Conservation (phyloP, 495 filamentous ascomycete genomes). For the Penicillium coprophilum region DNA sequence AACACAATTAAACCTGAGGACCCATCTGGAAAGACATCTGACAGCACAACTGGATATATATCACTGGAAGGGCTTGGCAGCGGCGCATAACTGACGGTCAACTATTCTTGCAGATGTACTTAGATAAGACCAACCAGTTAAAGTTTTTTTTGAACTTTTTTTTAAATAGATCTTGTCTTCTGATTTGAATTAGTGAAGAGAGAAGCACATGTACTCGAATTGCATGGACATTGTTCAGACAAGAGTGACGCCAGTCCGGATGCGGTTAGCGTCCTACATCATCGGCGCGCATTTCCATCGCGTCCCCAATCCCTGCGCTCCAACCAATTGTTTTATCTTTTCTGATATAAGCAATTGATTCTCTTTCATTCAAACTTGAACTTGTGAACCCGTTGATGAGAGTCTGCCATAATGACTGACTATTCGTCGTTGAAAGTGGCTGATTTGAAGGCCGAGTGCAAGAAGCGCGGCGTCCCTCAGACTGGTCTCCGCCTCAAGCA, state of each 20-base stretch:
- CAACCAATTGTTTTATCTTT: neutral
- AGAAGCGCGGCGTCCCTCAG: conserved; percentile 50
- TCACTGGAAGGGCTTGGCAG: too few relatives aligned
- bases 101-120: too few relatives aligned
- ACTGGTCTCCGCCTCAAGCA: conserved; percentile 53
- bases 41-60: too few relatives aligned
- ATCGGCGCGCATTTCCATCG: conserved; percentile 32
- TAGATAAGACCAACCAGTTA: neutral
- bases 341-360: neutral
- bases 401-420: conserved; percentile 41
- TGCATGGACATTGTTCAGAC: neutral
- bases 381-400: conserved; percentile 1
- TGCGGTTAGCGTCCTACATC: conserved; percentile 30
- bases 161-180: neutral
- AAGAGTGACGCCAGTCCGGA: conserved; percentile 16
- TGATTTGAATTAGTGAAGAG: neutral
- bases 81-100: too few relatives aligned
- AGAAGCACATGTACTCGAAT: neutral
- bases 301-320: conserved; percentile 27
- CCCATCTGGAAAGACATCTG: too few relatives aligned
- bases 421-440: conserved; percentile 54
- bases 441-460: conserved; percentile 55
- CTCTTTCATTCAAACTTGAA: neutral
- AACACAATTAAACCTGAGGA: too few relatives aligned
- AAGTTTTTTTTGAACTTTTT: neutral